A percentile compares a stretch with the other conserved stretches of the same genome.
Conservation (phyloP, 768 basidiomycete species). For the Trametes cubensis region DNA sequence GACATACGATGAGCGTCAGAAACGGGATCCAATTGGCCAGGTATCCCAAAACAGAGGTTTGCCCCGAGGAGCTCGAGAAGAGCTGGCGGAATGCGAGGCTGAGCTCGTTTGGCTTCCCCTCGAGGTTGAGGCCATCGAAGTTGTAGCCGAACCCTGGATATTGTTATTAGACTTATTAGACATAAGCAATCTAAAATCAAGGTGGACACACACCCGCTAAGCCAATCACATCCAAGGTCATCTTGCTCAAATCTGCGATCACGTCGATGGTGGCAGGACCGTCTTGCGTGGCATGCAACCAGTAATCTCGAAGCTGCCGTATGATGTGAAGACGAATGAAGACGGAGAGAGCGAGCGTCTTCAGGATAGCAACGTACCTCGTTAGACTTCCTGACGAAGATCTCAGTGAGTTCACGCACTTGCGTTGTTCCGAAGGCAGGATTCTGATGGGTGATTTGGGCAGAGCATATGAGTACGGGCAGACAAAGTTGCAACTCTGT, state of each 20-base stretch:
- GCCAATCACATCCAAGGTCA: conserved; percentile 48
- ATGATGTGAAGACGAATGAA: too few species aligned
- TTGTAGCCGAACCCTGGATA: conserved; percentile 39
- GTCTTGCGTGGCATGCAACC: conserved; percentile 33
- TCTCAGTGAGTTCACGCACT: conserved; percentile 57
- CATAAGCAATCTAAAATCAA: too few species aligned
- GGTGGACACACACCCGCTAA: conserved; percentile 36
- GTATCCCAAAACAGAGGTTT: neutral
- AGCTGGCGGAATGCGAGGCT: conserved; percentile 34
- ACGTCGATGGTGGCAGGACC: conserved; percentile 35
- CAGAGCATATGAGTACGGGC: neutral
- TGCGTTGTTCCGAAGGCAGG: conserved; percentile 68
- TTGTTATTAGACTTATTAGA: neutral
- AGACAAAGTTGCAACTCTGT: neutral
- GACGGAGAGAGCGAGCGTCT: too few species aligned
- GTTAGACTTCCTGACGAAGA: conserved; percentile 58
- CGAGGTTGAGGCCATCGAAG: conserved; percentile 35
- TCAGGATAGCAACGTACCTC: conserved; percentile 37
- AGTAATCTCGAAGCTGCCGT: conserved; percentile 26
- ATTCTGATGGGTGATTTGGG: conserved; percentile 43
- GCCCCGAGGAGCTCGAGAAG: conserved; percentile 16
- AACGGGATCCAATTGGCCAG: conserved; percentile 23
- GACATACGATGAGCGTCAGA: conserved; percentile 27
- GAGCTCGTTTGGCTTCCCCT: conserved; percentile 33
- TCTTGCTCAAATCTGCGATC: conserved; percentile 37